Conservation (phyloP, 768 basidiomycete species). For the Tubosaeta sp. region DNA sequence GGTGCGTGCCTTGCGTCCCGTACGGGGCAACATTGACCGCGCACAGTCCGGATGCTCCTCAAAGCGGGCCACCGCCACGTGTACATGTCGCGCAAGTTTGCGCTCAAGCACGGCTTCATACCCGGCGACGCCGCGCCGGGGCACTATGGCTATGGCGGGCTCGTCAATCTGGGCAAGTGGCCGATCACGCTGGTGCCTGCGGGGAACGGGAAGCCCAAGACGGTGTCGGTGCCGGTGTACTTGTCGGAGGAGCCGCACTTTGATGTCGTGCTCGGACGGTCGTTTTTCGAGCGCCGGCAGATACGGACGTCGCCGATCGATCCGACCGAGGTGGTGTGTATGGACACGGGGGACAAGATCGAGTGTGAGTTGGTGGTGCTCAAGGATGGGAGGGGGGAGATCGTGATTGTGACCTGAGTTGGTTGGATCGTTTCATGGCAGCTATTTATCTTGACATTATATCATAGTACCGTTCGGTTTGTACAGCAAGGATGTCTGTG, state of each 20-base stretch:
- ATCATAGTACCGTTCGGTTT: not conserved
- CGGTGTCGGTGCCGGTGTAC: slow-evolving; percentile 61
- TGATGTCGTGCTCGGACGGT: slow-evolving; percentile 88
- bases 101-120: slow-evolving; percentile 81
- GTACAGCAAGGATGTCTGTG: no score
- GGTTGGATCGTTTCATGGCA: not conserved
- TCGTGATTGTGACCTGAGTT: slow-evolving; percentile 72
- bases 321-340: slow-evolving; percentile 84
- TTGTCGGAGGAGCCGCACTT: slow-evolving; percentile 95
- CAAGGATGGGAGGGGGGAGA: slow-evolving; percentile 86
- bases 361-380: slow-evolving; percentile 90
- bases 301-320: slow-evolving; percentile 80
- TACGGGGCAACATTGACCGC: not conserved
- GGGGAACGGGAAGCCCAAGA: slow-evolving; percentile 29
- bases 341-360: slow-evolving; percentile 89
- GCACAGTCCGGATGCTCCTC: slow-evolving; percentile 83
- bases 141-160: slow-evolving; percentile 88
- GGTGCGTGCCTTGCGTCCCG: slow-evolving; percentile 42
- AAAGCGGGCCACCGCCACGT: slow-evolving; percentile 90
- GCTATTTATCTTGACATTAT: no score
- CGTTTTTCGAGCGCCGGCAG: slow-evolving; percentile 78
- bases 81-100: slow-evolving; percentile 94
- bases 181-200: slow-evolving; percentile 65
- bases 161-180: slow-evolving; percentile 82
- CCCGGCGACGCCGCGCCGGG: slow-evolving; percentile 85